Base-by-base conservation (phyloP, 345 rosid species). In the Bruguiera gymnorhiza region DNA sequence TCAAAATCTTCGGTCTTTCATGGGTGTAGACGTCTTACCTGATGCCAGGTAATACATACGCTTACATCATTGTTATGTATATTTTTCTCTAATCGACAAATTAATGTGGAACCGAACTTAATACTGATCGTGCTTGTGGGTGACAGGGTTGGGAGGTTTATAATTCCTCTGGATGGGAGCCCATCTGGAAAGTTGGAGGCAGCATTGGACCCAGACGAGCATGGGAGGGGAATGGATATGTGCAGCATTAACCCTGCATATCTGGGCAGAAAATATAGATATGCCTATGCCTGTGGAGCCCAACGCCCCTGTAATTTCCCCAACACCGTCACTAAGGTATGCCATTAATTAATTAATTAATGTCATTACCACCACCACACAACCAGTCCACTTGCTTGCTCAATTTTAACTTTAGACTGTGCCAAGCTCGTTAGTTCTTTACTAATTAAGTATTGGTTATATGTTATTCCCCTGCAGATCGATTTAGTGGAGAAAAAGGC, bases 181-280 rank as follows among this genome's bases (percentile, higher is more conserved):
- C 87, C 85, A 34, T 73, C 73, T 10, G 97, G 99, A 66, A 77
- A 62, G 57, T 65, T 95, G 59, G 97, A 86, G 80, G 84, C 93
- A 32, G 97, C 97, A 2, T 74, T 94, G 81, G 89, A 89, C 66
- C 89, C 98, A 11, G 82, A 89, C 61, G 90, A 94, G 69, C 98
- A 94, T 80, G 99, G 99, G 4, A 89, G 86, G 71, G 98, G 95
- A 23, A 88, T 94, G 95, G 98, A 94, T 67, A 91, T 94, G 98
- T 94, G 98, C 79, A 88, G 89, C 83, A 85, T 91, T 51, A 94
- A 94, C 82, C 98, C 93, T 43, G 76, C 78, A 27, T 70, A 78
- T 73, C 70, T 89, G 74, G 98, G 97, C 52, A 82, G 72, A 70
- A 85, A 86, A 43, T 88, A 94, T 23, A 83, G 98, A 77, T 94